Percentiles rank a stretch among this genome's conserved stretches.
Conservation (phyloP, 2,329 filamentous ascomycete genomes). For the Trichoderma asperellum region DNA sequence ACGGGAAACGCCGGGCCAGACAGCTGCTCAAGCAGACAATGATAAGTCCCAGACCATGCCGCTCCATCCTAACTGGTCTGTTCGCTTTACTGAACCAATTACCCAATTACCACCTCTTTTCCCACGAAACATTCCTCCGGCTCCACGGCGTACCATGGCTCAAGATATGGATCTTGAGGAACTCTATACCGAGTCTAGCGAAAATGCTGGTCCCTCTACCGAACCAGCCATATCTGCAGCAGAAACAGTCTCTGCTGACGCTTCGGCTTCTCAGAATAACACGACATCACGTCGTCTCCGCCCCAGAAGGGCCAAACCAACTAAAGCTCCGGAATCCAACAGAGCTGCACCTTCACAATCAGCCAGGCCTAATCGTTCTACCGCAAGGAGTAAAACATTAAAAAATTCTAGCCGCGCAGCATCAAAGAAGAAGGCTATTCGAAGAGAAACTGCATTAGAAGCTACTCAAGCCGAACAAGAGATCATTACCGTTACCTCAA, state of each 20-base stretch:
- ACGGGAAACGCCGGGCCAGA: slow-evolving; percentile 34
- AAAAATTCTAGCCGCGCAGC: slow-evolving; percentile 22
- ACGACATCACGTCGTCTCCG: slow-evolving; percentile 25
- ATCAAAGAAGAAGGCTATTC: slow-evolving; percentile 27
- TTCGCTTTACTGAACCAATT: slow-evolving; percentile 35
- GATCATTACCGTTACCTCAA: neutral
- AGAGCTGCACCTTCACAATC: slow-evolving; percentile 1
- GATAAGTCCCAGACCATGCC: slow-evolving; percentile 31
- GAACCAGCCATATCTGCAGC: neutral
- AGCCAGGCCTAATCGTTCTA: neutral
- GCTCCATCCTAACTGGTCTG: slow-evolving; percentile 31
- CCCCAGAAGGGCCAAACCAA: slow-evolving; percentile 24
- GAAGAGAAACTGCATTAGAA: slow-evolving; percentile 17
- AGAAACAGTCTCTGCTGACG: neutral
- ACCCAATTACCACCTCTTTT: slow-evolving; percentile 30
- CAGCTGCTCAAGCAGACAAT: neutral
- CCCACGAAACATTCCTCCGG: neutral
- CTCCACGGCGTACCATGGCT: slow-evolving; percentile 10
- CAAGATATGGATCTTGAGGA: slow-evolving; percentile 7
- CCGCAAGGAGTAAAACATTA: neutral
- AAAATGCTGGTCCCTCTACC: neutral
- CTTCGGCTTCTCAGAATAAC: neutral
- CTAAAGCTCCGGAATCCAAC: slow-evolving; percentile 13
- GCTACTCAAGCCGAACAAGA: slow-evolving; percentile 2
- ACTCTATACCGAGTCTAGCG: neutral